Evolutionary conservation across 208 protist species (phyloP).

Genomic region (Trypanosoma congolense): DNA sequence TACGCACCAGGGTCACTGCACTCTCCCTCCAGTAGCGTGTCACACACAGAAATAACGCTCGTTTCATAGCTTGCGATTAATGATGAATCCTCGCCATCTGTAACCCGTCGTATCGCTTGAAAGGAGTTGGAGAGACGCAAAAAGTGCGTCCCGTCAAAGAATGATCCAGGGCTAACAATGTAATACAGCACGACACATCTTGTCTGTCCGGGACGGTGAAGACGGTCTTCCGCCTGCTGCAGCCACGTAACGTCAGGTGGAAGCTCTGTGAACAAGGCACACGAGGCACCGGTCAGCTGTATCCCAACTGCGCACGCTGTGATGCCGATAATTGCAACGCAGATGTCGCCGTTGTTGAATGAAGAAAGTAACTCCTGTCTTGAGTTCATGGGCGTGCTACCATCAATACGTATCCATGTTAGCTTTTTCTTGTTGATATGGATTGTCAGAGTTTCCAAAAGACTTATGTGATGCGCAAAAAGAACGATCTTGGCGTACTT

Average conservation of each 20-base stretch:
- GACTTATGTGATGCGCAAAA: constrained; percentile 72
- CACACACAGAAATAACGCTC: neutral
- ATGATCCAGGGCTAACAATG: constrained; percentile 49
- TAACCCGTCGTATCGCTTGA: constrained; percentile 15
- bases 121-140: constrained; percentile 35
- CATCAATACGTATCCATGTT: constrained; percentile 59
- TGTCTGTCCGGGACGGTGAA: constrained; percentile 68
- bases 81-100: constrained; percentile 14
- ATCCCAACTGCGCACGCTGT: constrained; percentile 76
- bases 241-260: constrained; percentile 76
- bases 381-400: constrained; percentile 31
- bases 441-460: constrained; percentile 39
- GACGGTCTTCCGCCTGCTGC: constrained; percentile 76
- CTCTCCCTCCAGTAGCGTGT: constrained; percentile 3
- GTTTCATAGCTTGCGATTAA: constrained; percentile 18
- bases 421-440: constrained; percentile 23
- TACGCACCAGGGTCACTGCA: neutral
- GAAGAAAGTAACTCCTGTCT: constrained; percentile 28
- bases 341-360: constrained; percentile 37
- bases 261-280: constrained; percentile 80
- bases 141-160: constrained; percentile 64
- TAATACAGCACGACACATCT: constrained; percentile 55
- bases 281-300: constrained; percentile 54
- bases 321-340: constrained; percentile 68
- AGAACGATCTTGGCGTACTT: constrained; percentile 63